phyloP scores from a whole-genome alignment of 2,329 filamentous ascomycete species.

The Penicillium sclerotigenum region DNA sequence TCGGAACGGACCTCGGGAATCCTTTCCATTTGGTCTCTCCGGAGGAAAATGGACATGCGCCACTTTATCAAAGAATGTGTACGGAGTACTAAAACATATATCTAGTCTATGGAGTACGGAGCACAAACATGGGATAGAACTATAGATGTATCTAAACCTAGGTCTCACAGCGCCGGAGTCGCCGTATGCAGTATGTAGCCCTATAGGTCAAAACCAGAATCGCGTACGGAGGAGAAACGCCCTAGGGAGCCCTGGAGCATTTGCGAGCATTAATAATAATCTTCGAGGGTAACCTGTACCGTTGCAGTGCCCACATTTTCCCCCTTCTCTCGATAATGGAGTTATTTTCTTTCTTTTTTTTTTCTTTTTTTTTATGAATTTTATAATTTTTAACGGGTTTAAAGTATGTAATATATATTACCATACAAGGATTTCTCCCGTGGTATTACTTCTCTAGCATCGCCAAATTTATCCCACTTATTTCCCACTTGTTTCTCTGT shows the following conservation, averaged over 20 bases:
- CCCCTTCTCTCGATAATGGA: not conserved
- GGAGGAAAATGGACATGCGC: too few species aligned
- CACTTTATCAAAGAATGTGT: not conserved
- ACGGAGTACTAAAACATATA: not conserved
- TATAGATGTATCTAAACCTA: not conserved
- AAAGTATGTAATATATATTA: conserved; percentile 2
- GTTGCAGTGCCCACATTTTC: conserved; percentile 13
- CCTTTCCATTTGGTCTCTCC: not conserved
- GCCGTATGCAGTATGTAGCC: conserved; percentile 9
- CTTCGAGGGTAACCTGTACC: conserved; percentile 2
- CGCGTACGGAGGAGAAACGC: not conserved
- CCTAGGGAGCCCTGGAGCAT: not conserved
- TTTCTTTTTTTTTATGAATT: not conserved
- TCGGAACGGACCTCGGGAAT: not conserved
- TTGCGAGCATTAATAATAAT: conserved; percentile 6
- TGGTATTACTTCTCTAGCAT: conserved; percentile 20
- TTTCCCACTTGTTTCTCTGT: conserved; percentile 8
- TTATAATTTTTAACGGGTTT: not conserved
- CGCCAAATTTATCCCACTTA: conserved; percentile 25
- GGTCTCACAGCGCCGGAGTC: conserved; percentile 8
- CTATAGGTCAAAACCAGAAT: conserved; percentile 5
- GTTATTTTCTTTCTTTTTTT: not conserved
- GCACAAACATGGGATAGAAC: not conserved
- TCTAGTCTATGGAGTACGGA: not conserved
- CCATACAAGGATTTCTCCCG: conserved; percentile 6